A percentile compares a stretch with the other conserved stretches of the same genome.
Evolutionary conservation across 129 eudicot species (phyloP).

Genomic region (Tagetes patula): DNA sequence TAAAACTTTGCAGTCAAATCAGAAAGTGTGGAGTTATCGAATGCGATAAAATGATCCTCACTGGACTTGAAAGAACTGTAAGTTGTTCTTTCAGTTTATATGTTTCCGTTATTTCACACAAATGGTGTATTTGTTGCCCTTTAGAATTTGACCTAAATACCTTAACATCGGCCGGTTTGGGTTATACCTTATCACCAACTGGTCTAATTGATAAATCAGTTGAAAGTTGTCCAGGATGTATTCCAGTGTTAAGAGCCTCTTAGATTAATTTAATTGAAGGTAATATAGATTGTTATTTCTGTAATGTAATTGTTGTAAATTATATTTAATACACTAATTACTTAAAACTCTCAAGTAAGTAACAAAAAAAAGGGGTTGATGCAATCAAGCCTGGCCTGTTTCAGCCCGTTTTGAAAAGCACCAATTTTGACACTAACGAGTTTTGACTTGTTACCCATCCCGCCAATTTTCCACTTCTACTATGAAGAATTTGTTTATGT

Average conservation of each 20-base stretch:
- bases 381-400: background rate
- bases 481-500: conserved; percentile 18
- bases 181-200: background rate
- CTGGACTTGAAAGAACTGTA: conserved; percentile 81
- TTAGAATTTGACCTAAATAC: background rate
- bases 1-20: conserved; percentile 32
- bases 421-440: background rate
- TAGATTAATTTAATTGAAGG: background rate
- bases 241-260: background rate
- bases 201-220: background rate
- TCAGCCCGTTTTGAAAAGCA: background rate
- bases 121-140: conserved; percentile 5
- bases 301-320: background rate
- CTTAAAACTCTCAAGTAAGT: background rate
- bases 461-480: conserved; percentile 7
- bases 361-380: background rate
- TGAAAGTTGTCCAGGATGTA: background rate
- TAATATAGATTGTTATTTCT: background rate
- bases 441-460: conserved; percentile 13
- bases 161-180: background rate
- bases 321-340: background rate
- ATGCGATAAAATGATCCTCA: conserved; percentile 77
- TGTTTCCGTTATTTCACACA: conserved; percentile 5
- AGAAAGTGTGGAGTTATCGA: conserved; percentile 88
- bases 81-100: conserved; percentile 34